Evolutionary conservation across 208 protist genomes (phyloP).

Genomic region (Acanthamoeba healyi): DNA sequence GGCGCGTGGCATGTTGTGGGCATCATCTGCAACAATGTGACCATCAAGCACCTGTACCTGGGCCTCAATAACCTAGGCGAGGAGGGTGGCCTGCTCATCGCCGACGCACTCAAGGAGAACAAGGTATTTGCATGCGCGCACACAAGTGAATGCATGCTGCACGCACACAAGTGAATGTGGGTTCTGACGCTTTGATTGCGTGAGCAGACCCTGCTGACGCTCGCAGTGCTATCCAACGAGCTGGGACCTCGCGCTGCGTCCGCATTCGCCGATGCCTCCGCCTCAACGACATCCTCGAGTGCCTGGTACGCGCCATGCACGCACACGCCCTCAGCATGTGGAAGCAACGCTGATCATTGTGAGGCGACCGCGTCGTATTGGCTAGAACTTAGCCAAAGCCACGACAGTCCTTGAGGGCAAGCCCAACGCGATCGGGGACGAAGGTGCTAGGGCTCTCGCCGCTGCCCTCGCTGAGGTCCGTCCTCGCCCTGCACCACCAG

Average conservation of each 20-base stretch:
- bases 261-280: constrained; percentile 1
- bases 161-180: too few relatives aligned
- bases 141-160: too few relatives aligned
- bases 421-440: constrained; percentile 4
- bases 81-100: constrained; percentile 12
- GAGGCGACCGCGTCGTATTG: too few relatives aligned
- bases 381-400: not conserved
- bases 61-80: constrained; percentile 34
- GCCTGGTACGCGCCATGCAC: not conserved
- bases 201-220: not conserved
- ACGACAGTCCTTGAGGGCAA: constrained; percentile 20
- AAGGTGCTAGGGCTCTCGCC: not conserved
- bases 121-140: not conserved
- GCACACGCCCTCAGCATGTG: not conserved
- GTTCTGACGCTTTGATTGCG: not conserved
- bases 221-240: not conserved
- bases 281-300: not conserved
- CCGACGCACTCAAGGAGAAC: constrained; percentile 26
- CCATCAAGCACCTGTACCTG: constrained; percentile 28
- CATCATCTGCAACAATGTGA: not conserved
- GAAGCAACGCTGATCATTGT: not conserved
- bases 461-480: not conserved
- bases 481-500: not conserved
- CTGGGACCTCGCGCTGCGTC: not conserved
- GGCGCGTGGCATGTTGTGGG: not conserved